A percentile compares a stretch with the other conserved stretches of the same genome.
These are phyloP conservation scores for Phytopythium aichiense DNA, from an alignment of 352 stramenopile species.

Conservation along the genomic window DNA sequence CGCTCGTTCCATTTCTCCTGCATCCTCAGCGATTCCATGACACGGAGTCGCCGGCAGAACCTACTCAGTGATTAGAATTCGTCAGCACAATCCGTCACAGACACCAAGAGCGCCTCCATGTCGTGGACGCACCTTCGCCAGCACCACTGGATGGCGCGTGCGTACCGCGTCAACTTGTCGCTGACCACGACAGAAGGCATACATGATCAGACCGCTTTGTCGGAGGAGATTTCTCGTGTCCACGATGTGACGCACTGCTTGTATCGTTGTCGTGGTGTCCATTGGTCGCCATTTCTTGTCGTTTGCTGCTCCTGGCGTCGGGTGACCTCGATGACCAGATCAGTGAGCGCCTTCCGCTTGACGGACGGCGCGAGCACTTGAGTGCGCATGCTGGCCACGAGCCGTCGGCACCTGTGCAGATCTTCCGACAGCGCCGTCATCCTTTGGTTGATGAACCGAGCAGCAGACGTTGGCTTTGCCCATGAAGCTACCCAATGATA, in stretches of 20 bases:
- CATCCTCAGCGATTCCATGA: neutral
- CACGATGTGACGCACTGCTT: conserved; percentile 13
- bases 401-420: conserved; percentile 43
- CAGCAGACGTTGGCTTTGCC: neutral
- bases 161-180: neutral
- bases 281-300: neutral
- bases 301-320: neutral
- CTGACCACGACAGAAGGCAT: conserved; percentile 4
- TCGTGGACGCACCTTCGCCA: conserved; percentile 12
- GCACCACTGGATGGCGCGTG: conserved; percentile 15
- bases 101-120: neutral
- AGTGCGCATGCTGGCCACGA: conserved; percentile 46
- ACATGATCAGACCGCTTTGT: conserved; percentile 9
- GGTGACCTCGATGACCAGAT: conserved; percentile 19
- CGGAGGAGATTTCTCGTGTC: neutral
- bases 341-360: conserved; percentile 28
- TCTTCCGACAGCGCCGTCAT: conserved; percentile 20
- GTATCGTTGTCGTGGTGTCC: conserved; percentile 25
- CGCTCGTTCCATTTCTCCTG: neutral
- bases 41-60: neutral
- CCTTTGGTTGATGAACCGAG: neutral
- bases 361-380: conserved; percentile 37
- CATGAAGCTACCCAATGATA: neutral
- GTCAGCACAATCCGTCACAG: neutral
- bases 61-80: neutral